These are phyloP conservation scores for Euphrasia confusa DNA, from an alignment of 257 asterid species.

Conservation along the genomic window DNA sequence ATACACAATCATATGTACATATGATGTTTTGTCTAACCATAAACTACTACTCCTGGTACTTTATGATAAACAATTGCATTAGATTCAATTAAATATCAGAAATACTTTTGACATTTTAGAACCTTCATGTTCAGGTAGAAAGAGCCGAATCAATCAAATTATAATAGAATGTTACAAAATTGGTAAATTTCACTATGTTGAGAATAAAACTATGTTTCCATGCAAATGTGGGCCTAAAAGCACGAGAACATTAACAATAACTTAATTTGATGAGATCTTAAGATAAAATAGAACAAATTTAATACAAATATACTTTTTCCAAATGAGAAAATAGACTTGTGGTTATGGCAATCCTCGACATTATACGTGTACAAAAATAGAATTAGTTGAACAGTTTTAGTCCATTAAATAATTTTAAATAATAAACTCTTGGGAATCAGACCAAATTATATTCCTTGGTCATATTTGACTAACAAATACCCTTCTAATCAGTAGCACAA, in stretches of 20 bases:
- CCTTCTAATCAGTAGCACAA: not conserved
- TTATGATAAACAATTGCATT: too few relatives aligned
- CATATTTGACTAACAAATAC: constrained; percentile 3
- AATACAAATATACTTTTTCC: not conserved
- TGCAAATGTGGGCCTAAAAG: not conserved
- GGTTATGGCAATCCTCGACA: not conserved
- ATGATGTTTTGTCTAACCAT: too few relatives aligned
- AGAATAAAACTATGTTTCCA: not conserved
- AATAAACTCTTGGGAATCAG: not conserved
- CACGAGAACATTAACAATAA: not conserved
- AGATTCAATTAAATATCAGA: too few relatives aligned
- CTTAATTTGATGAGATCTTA: not conserved
- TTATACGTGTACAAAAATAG: not conserved
- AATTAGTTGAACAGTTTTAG: not conserved
- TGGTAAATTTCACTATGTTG: too few relatives aligned
- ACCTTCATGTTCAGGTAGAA: too few relatives aligned
- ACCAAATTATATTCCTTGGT: not conserved
- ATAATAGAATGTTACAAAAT: too few relatives aligned
- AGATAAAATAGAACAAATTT: not conserved
- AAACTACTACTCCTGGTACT: too few relatives aligned
- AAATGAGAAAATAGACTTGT: not conserved
- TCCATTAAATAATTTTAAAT: not conserved
- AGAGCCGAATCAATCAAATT: too few relatives aligned
- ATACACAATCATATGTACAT: not conserved
- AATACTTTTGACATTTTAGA: too few relatives aligned